Conservation (phyloP, 805 yeast species). For the Wickerhamiella musiphila region DNA sequence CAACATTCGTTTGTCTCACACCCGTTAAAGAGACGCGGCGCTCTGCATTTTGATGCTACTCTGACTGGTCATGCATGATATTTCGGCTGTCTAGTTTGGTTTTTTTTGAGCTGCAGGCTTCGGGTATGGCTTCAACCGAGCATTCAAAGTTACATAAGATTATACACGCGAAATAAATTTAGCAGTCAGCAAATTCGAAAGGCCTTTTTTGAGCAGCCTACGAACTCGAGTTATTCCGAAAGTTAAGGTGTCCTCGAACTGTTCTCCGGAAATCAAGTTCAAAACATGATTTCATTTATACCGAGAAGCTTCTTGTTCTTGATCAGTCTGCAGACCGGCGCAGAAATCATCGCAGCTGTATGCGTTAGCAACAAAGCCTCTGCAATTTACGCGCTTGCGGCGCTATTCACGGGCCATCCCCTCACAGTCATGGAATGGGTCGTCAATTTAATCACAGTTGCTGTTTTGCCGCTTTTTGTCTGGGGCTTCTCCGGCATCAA, state of each 20-base stretch:
- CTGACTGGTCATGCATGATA: too few relatives aligned
- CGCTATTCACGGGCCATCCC: slow-evolving; percentile 76
- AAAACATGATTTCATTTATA: slow-evolving; percentile 8
- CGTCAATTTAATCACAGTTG: slow-evolving; percentile 47
- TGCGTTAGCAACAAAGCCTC: slow-evolving; percentile 76
- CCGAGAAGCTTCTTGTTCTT: slow-evolving; percentile 44
- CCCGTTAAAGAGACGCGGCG: too few relatives aligned
- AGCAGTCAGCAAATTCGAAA: background rate
- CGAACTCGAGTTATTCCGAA: too few relatives aligned
- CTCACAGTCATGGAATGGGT: slow-evolving; percentile 69
- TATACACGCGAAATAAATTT: background rate
- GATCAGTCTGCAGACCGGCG: slow-evolving; percentile 73
- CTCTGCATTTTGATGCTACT: too few relatives aligned
- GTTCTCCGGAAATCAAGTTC: background rate
- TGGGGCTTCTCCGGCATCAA: slow-evolving; percentile 37
- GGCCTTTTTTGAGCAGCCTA: too few relatives aligned
- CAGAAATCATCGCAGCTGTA: slow-evolving; percentile 58
- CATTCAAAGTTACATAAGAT: background rate
- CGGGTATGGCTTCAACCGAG: too few relatives aligned
- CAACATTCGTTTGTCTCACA: too few relatives aligned
- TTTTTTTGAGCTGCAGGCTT: too few relatives aligned
- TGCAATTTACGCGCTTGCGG: slow-evolving; percentile 72
- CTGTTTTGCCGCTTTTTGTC: slow-evolving; percentile 46
- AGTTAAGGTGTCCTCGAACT: too few relatives aligned
- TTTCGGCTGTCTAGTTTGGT: too few relatives aligned